Base-by-base conservation (phyloP, 257 asterid genomes). In the Solanum piurae region DNA sequence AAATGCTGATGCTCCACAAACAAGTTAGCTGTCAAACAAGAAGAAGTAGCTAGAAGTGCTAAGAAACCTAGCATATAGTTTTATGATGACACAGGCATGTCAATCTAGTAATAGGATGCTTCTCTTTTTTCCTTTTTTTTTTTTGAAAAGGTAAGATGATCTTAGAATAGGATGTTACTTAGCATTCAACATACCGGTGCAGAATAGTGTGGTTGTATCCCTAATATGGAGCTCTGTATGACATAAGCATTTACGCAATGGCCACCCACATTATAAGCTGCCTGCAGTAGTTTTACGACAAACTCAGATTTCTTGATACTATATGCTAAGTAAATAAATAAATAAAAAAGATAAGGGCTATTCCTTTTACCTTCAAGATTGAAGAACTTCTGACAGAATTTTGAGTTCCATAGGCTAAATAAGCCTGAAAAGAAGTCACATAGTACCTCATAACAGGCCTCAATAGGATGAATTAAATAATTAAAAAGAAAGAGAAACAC, bases 181-280 rank as follows among this genome's bases (percentile, higher is more conserved):
- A 89, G 91, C 27, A 88, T 68, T 13, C 86, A 82, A 46, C 77
- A 87, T 93, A 96, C 98, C 92, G 97, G 97, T 36, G 98, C 92
- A 40, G 98, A 90, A 89, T 94, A 93, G 92, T 95, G 99, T 9
- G 98, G 87, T 87, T 91, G 94, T 92, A 95, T 92, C 91, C 98
- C 98, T 88, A 96, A 89, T 60, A 96, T 95, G 90, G 90, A 89
- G 94, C 90, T 90, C 88, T 95, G 98, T 92, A 96, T 95, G 91
- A 91, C 93, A 72, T 89, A 91, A 87, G 99, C 98, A 90, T 95
- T 96, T 87, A 96, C 83, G 89, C 93, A 92, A 58, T 91, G 93
- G 74, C 99, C 99, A 79, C 98, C 98, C 89, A 96, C 96, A 40
- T 94, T 96, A 87, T 96, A 96, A 29, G 98, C 94, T 86, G 98